A percentile compares a stretch with the other conserved stretches of the same genome.
These are phyloP conservation scores for Fusarium duplospermum DNA, from an alignment of 2,329 filamentous ascomycete species.

Conservation along the genomic window DNA sequence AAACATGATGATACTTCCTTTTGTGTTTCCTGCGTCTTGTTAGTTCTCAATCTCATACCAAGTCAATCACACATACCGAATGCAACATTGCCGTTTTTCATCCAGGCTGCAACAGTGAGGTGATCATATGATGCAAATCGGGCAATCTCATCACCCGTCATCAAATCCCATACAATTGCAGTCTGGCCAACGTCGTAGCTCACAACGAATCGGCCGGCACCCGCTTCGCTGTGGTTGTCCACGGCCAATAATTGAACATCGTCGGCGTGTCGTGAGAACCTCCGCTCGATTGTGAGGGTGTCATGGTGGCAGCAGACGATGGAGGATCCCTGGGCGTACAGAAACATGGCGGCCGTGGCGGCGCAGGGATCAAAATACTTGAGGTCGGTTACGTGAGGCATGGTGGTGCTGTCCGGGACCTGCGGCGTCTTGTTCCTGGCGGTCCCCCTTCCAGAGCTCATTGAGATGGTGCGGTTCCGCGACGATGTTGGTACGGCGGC, in stretches of 20 bases:
- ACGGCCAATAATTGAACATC: conserved; percentile 87
- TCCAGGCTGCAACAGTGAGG: conserved; percentile 88
- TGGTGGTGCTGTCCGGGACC: conserved; percentile 63
- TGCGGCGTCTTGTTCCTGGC: conserved; percentile 58
- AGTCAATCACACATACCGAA: conserved; percentile 75
- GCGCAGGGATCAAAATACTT: conserved; percentile 86
- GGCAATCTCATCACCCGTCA: conserved; percentile 89
- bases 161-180: conserved; percentile 95
- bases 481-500: conserved; percentile 61
- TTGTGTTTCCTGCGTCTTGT: conserved; percentile 77
- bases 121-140: conserved; percentile 94
- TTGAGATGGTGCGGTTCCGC: conserved; percentile 69
- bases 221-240: conserved; percentile 90
- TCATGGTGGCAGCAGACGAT: conserved; percentile 94
- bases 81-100: conserved; percentile 95
- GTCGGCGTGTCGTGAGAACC: conserved; percentile 85
- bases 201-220: conserved; percentile 86
- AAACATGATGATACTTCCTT: conserved; percentile 94
- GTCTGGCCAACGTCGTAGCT: conserved; percentile 94
- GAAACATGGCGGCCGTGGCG: conserved; percentile 88
- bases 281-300: conserved; percentile 86
- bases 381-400: conserved; percentile 61
- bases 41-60: conserved; percentile 29
- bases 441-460: conserved; percentile 67
- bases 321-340: conserved; percentile 85